Conservation (phyloP, 257 asterid species). For the Scutellaria barbata region DNA sequence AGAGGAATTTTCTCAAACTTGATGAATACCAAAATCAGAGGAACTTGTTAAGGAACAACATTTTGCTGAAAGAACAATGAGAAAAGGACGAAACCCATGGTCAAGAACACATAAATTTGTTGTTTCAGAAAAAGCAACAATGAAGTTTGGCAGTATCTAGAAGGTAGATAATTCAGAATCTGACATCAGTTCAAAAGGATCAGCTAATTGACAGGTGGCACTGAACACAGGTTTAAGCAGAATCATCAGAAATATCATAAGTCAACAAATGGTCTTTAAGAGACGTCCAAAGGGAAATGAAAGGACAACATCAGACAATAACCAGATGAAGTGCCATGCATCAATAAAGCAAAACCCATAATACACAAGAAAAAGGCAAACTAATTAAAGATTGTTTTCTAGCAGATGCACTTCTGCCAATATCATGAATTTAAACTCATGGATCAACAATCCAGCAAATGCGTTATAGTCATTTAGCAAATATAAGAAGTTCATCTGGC, state of each 20-base stretch:
- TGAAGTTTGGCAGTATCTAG: conserved; percentile 25
- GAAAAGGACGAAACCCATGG: conserved; percentile 28
- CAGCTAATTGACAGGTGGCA: conserved; percentile 28
- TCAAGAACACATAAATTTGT: conserved; percentile 33
- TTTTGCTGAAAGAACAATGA: background rate
- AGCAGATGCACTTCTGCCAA: conserved; percentile 18
- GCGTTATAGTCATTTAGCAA: background rate
- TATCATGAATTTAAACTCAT: background rate
- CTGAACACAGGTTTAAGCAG: background rate
- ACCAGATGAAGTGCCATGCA: conserved; percentile 33
- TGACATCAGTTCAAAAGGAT: conserved; percentile 23
- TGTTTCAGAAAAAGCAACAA: conserved; percentile 17
- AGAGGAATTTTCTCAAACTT: conserved; percentile 12
- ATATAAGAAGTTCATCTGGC: background rate
- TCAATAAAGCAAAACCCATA: conserved; percentile 39
- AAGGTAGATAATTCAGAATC: conserved; percentile 21
- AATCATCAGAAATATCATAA: background rate
- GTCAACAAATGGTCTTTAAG: conserved; percentile 24
- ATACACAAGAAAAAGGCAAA: conserved; percentile 36
- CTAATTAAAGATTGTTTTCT: conserved; percentile 18
- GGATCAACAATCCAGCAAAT: background rate
- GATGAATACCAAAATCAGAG: conserved; percentile 14
- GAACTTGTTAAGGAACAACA: background rate
- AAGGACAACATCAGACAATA: conserved; percentile 36
- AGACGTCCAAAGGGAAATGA: conserved; percentile 31